Evolutionary conservation across 495 filamentous ascomycete genomes (phyloP), one percentile per base, ranked within the genome.

Genomic region (Hypomontagnella submonticulosa): DNA sequence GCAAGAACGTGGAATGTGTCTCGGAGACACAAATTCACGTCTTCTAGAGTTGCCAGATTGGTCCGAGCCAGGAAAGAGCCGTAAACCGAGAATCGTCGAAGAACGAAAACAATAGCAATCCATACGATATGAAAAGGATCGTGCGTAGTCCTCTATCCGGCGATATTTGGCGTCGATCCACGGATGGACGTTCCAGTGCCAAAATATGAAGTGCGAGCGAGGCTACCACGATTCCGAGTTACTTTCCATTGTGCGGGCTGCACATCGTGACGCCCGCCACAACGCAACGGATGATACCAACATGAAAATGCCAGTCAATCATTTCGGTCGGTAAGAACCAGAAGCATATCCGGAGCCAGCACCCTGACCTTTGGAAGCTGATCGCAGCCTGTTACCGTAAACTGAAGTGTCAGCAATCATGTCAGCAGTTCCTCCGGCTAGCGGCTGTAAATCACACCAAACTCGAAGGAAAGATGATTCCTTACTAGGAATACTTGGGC

Each of bases 331-430:
- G 78, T 90, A 87, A 74, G 83, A 83, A 74, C 86, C 85, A 78
- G 88, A 77, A 61, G 78, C 83, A 81, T 78, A 80, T 71, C 80
- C 77, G 50, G 84, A 80, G 80, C 87, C 85, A 82, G 83, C 81
- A 83, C 86, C 88, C 83, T 89, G 88, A 79, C 88, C 90, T 80
- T 92, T 93, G 66, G 90, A 92, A 85, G 92, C 90, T 84, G 92
- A 93, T 85, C 91, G 92, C 82, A 94, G 91, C 92, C 92, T 96
- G 87, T 87, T 88, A 89, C 85, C 89, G 89, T 83, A 90, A 86
- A 91, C 89, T 92, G 89, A 87, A 85, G 85, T 79, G 90, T 91
- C 89, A 92, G 90, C 90, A 87, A 89, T 84, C 81, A 81, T 83
- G 87, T 87, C 84, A 85, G 85, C 80, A 83, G 77, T 81, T 83